These are phyloP conservation scores for Stephania cephalantha DNA, from an alignment of 164 flowering plant species.

Conservation along the genomic window DNA sequence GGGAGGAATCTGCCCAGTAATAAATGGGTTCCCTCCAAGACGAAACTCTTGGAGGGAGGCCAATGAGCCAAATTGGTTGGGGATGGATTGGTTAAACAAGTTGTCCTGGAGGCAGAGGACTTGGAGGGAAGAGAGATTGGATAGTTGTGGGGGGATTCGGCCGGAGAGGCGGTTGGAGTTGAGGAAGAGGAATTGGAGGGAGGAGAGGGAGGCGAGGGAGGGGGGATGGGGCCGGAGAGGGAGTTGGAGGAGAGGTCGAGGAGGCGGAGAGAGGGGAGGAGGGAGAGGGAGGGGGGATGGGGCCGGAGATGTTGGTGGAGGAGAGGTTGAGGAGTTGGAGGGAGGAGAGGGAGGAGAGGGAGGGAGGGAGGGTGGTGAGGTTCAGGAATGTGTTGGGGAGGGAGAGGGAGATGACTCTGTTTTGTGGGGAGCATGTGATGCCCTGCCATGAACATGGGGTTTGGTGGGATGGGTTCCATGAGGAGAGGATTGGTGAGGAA, in stretches of 20 bases:
- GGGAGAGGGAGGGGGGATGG: constrained; percentile 67
- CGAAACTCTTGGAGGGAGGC: constrained; percentile 70
- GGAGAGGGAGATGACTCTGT: constrained; percentile 76
- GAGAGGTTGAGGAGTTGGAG: constrained; percentile 92
- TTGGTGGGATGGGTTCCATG: constrained; percentile 73
- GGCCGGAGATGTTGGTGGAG: constrained; percentile 78
- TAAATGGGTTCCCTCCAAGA: constrained; percentile 74
- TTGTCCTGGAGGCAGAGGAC: constrained; percentile 86
- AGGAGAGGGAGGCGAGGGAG: constrained; percentile 48
- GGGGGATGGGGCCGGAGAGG: constrained; percentile 66
- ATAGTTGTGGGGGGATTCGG: constrained; percentile 52
- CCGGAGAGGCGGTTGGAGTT: constrained; percentile 68
- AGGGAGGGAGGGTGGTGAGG: constrained; percentile 58
- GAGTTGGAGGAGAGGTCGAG: constrained; percentile 81
- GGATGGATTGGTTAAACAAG: constrained; percentile 70
- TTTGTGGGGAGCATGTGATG: constrained; percentile 74
- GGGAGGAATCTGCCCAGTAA: constrained; percentile 67
- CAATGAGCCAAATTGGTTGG: constrained; percentile 61
- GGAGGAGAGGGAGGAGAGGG: constrained; percentile 70
- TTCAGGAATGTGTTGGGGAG: constrained; percentile 84
- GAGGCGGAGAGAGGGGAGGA: constrained; percentile 50
- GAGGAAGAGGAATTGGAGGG: constrained; percentile 70
- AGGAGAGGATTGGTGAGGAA: constrained; percentile 46
- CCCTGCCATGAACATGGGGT: constrained; percentile 94
- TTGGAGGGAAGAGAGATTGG: constrained; percentile 64